Evolutionary conservation across 2,329 filamentous ascomycete genomes (phyloP).

Genomic region (Polychaeton citri): DNA sequence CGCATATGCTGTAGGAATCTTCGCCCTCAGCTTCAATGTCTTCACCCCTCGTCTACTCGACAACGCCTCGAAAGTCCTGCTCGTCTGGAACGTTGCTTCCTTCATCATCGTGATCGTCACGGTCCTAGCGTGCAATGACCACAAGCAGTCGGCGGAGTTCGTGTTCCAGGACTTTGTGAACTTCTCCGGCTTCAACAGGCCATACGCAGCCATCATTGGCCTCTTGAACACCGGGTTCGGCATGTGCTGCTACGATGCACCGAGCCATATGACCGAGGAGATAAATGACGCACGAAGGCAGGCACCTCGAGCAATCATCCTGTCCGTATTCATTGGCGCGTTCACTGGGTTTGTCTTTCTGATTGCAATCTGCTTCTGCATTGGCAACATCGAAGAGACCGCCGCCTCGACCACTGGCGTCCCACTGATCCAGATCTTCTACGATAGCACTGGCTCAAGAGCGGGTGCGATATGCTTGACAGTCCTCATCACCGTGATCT

Average conservation of each 20-base stretch:
- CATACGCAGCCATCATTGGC: constrained; percentile 47
- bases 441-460: constrained; percentile 43
- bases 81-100: constrained; percentile 41
- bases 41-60: constrained; percentile 39
- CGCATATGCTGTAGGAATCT: constrained; percentile 34
- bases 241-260: constrained; percentile 43
- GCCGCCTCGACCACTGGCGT: constrained; percentile 34
- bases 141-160: constrained; percentile 38
- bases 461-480: constrained; percentile 36
- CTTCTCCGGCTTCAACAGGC: constrained; percentile 39
- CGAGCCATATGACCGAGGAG: constrained; percentile 38
- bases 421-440: constrained; percentile 45
- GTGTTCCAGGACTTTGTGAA: constrained; percentile 43
- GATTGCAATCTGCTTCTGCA: constrained; percentile 46
- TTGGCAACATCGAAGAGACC: constrained; percentile 44
- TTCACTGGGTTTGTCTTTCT: constrained; percentile 44
- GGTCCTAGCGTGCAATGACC: constrained; percentile 39
- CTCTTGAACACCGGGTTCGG: constrained; percentile 47
- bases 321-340: constrained; percentile 44
- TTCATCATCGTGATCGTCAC: constrained; percentile 40
- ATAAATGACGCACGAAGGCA: constrained; percentile 38
- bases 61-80: constrained; percentile 35
- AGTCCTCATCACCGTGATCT: constrained; percentile 37
- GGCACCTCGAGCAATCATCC: constrained; percentile 42
- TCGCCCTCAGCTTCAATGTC: constrained; percentile 36